These are phyloP conservation scores for Lasiosphaeria miniovina DNA, from an alignment of 495 filamentous ascomycete species.

Conservation along the genomic window DNA sequence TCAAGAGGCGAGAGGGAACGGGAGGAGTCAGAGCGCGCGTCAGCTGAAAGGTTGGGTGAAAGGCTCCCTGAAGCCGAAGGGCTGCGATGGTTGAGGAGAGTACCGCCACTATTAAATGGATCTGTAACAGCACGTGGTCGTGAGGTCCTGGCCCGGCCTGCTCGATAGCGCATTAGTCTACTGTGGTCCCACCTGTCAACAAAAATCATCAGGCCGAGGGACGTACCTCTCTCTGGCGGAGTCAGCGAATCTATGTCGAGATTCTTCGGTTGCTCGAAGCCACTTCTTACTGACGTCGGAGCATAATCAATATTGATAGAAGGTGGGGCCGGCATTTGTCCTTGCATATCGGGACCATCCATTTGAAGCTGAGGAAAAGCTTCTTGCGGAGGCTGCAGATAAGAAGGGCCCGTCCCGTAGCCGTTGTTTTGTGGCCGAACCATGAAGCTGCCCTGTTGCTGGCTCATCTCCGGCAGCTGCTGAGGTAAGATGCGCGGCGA, in stretches of 20 bases:
- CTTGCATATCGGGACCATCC: constrained; percentile 45
- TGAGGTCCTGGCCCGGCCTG: constrained; percentile 45
- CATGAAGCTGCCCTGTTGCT: constrained; percentile 51
- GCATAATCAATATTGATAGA: constrained; percentile 94
- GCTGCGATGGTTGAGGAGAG: constrained; percentile 39
- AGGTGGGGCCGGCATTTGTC: constrained; percentile 74
- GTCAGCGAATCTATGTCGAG: constrained; percentile 76
- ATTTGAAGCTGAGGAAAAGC: constrained; percentile 55
- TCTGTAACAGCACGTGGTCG: constrained; percentile 74
- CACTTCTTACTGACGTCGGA: constrained; percentile 63
- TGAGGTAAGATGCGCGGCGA: constrained; percentile 81
- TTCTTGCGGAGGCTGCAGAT: constrained; percentile 57
- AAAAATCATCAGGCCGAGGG: neutral
- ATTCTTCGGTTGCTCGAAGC: constrained; percentile 67
- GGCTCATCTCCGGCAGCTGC: constrained; percentile 49
- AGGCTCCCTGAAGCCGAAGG: constrained; percentile 38
- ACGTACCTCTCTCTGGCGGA: constrained; percentile 79
- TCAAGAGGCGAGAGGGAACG: constrained; percentile 70
- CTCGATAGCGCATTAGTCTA: constrained; percentile 10
- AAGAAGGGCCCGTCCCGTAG: constrained; percentile 47
- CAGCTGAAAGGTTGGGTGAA: constrained; percentile 43
- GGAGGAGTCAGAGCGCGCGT: constrained; percentile 48
- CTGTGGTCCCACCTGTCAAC: neutral
- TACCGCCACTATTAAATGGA: constrained; percentile 53
- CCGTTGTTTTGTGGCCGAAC: constrained; percentile 45